A percentile compares a stretch with the other conserved stretches of the same genome.
These are phyloP conservation scores for Talaromyces thailandensis DNA, from an alignment of 495 filamentous ascomycete genomes.

Conservation along the genomic window DNA sequence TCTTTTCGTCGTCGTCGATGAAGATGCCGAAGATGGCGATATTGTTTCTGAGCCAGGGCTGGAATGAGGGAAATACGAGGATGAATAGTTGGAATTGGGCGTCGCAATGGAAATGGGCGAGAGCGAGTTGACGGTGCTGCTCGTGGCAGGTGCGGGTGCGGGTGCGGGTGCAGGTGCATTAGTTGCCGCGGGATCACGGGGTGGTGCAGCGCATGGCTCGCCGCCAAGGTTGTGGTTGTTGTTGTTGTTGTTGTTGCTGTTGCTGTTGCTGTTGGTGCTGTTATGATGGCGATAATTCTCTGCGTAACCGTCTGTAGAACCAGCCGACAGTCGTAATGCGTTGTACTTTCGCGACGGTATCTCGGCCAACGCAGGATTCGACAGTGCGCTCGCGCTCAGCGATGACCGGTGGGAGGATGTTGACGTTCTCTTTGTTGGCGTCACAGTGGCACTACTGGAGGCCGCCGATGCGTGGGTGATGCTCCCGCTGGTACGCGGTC, in stretches of 20 bases:
- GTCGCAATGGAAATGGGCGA: neutral
- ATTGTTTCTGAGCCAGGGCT: neutral
- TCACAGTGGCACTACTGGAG: conserved; percentile 1
- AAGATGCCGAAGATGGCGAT: neutral
- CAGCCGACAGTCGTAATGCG: conserved; percentile 6
- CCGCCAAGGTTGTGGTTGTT: neutral
- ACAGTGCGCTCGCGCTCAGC: conserved; percentile 7
- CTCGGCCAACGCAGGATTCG: conserved; percentile 9
- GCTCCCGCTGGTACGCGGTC: conserved; percentile 4
- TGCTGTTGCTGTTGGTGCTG: neutral
- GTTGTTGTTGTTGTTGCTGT: neutral
- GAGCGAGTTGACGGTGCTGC: neutral
- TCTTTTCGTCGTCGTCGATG: conserved; percentile 16
- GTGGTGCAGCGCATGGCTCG: neutral
- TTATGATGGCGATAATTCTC: neutral
- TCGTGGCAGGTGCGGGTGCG: conserved; percentile 1
- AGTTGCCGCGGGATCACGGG: conserved; percentile 2
- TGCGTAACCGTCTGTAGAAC: neutral
- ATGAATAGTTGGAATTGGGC: neutral
- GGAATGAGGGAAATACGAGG: neutral
- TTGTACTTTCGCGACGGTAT: conserved; percentile 10
- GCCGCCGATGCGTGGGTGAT: neutral
- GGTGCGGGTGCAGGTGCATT: neutral
- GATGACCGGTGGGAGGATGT: conserved; percentile 5
- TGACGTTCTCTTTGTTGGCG: conserved; percentile 4